Evolutionary conservation across 2,329 filamentous ascomycete species (phyloP).

Genomic region (Colletotrichum sp.): DNA sequence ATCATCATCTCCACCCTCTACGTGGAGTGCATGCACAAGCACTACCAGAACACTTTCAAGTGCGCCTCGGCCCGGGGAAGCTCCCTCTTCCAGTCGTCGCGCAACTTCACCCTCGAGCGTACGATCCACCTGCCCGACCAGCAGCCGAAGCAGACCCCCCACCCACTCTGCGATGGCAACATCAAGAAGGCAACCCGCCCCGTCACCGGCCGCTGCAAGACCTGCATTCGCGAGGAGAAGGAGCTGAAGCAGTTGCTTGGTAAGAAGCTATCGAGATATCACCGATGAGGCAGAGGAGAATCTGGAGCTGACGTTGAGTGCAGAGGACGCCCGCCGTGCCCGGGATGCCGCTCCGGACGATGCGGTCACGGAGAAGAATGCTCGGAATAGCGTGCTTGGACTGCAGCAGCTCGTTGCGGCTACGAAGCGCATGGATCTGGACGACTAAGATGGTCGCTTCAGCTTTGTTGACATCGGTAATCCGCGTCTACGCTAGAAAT

Average conservation of each 20-base stretch:
- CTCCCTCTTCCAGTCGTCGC: not conserved
- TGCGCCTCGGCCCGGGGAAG: conserved; percentile 31
- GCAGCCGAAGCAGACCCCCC: conserved; percentile 20
- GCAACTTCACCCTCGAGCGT: conserved; percentile 19
- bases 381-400: conserved; percentile 11
- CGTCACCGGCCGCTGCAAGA: conserved; percentile 24
- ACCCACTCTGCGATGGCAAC: conserved; percentile 23
- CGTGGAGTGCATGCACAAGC: conserved; percentile 32
- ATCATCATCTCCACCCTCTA: conserved; percentile 31
- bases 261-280: not conserved
- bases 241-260: not conserved
- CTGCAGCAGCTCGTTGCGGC: conserved; percentile 13
- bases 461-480: not conserved
- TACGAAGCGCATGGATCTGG: conserved; percentile 4
- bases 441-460: not conserved
- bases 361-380: not conserved
- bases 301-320: not conserved
- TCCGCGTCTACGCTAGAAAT: not conserved
- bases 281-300: not conserved
- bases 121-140: conserved; percentile 16
- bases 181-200: conserved; percentile 25
- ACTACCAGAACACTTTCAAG: conserved; percentile 38
- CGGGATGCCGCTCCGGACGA: not conserved
- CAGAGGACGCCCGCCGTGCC: not conserved
- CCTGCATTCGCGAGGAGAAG: conserved; percentile 17